phyloP scores from a whole-genome alignment of 208 protist genomes.

The Trypanosomatidae sp. region DNA sequence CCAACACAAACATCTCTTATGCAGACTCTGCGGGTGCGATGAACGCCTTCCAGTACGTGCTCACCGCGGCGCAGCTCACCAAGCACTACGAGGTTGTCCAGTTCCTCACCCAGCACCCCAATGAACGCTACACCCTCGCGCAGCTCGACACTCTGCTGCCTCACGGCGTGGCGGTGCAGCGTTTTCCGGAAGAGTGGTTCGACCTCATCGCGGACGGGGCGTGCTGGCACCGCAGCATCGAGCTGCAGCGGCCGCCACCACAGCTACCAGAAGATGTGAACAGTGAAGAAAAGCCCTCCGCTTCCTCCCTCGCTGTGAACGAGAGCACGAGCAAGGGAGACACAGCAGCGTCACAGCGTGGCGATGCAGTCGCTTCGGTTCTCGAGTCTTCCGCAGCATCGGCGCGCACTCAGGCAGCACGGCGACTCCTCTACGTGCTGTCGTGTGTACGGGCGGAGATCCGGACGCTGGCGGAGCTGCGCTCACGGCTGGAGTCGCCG shows the following conservation, averaged over 20 bases:
- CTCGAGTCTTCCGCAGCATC: too few species aligned
- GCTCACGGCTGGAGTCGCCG: constrained; percentile 52
- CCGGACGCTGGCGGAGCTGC: constrained; percentile 49
- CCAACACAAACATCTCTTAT: background rate
- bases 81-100: constrained; percentile 87
- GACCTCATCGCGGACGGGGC: constrained; percentile 51
- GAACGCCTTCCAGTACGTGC: constrained; percentile 69
- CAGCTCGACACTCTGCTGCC: constrained; percentile 84
- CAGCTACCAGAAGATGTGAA: background rate
- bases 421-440: constrained; percentile 37
- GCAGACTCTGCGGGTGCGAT: constrained; percentile 27
- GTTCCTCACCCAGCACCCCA: constrained; percentile 70
- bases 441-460: constrained; percentile 59
- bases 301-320: background rate
- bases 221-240: constrained; percentile 69
- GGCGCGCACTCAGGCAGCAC: too few species aligned
- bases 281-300: background rate
- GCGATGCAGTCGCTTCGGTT: too few species aligned
- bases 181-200: constrained; percentile 81
- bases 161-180: constrained; percentile 69
- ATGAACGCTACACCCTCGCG: constrained; percentile 63
- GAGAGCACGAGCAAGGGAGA: background rate
- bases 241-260: constrained; percentile 33
- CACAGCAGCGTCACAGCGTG: too few species aligned
- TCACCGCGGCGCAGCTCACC: constrained; percentile 64